Base-by-base conservation (phyloP, 129 eudicot species). In the Logfia minima region DNA sequence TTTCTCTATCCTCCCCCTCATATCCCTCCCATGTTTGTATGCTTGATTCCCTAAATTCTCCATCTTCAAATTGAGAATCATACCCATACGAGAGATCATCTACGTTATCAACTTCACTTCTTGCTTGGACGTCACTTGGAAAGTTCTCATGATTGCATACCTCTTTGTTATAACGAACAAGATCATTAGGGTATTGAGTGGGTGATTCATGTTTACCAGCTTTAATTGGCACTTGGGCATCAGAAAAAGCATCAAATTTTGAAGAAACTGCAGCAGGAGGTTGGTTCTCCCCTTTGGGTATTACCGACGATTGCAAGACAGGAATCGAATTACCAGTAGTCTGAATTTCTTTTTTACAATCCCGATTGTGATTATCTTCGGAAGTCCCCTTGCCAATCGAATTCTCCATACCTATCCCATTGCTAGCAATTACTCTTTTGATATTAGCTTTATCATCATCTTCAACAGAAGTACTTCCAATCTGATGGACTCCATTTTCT, bases 1-100 rank as follows among this genome's bases (percentile, higher is more conserved):
- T 52, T 69, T 84, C 83, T 66, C 65, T 63, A 58, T 80, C 61
- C 29, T 75, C 76, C 19, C 37, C 72, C 3, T 81, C 83, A 2
- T 48, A 48, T 61, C 75, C 83, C 64, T 84, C 80, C 85, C 85
- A 77, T 13, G 80, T 24, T 23, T 63, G 80, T 43, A 71, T 75
- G 70, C 61, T 81, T 41, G 80, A 55, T 68, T 84, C 88, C 56
- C 83, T 66, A 13, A 77, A 59, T 69, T 84, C 88, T 23, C 88
- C 85, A 68, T 81, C 85, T 81, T 84, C 85, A 18, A 65, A 84
- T 13, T 72, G 85, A 11, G 88, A 81, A 73, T 84, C 85, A 51
- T 84, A 66, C 31, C 76, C 88, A n/a, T 28, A 58, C n/a, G 81
- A 76, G 14, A 45, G 18, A 67, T 77, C 83, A 8, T 69, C 77